phyloP scores from a whole-genome alignment of 352 stramenopile species.

The Phytophthora kernoviae region DNA sequence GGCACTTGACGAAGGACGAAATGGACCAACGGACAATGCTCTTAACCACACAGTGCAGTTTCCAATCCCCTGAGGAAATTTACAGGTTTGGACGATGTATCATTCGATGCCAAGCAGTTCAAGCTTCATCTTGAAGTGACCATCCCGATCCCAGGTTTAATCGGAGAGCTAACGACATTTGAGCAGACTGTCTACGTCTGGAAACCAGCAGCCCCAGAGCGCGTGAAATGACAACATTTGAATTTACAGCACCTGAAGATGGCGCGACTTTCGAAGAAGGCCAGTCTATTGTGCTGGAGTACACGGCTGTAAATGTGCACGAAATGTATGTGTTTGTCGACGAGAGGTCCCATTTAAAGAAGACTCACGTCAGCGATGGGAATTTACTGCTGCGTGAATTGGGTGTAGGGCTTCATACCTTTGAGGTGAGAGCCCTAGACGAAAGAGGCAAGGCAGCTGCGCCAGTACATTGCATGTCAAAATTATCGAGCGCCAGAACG shows the following conservation, averaged over 20 bases:
- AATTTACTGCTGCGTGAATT: slow-evolving; percentile 53
- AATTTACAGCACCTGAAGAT: slow-evolving; percentile 33
- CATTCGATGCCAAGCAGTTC: slow-evolving; percentile 3
- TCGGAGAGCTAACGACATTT: slow-evolving; percentile 35
- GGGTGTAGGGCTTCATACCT: slow-evolving; percentile 29
- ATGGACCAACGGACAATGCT: background rate
- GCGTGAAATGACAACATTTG: slow-evolving; percentile 16
- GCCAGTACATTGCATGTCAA: slow-evolving; percentile 19
- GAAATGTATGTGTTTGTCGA: slow-evolving; percentile 40
- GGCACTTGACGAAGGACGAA: slow-evolving; percentile 3
- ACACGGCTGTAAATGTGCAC: slow-evolving; percentile 40
- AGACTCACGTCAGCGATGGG: slow-evolving; percentile 39
- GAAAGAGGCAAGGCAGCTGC: slow-evolving; percentile 4
- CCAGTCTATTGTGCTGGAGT: slow-evolving; percentile 44
- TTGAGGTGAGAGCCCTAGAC: slow-evolving; percentile 34
- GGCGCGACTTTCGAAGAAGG: slow-evolving; percentile 20
- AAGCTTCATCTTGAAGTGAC: slow-evolving; percentile 29
- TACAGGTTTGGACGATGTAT: background rate
- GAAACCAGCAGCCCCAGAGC: slow-evolving; percentile 10
- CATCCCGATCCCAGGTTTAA: slow-evolving; percentile 20
- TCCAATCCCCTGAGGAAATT: slow-evolving; percentile 43
- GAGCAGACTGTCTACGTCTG: slow-evolving; percentile 27
- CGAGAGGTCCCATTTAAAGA: slow-evolving; percentile 26
- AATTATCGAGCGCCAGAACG: slow-evolving; percentile 5
- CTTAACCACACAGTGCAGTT: slow-evolving; percentile 47